phyloP scores from a whole-genome alignment of 345 rosid species.

The Microcos paniculata region DNA sequence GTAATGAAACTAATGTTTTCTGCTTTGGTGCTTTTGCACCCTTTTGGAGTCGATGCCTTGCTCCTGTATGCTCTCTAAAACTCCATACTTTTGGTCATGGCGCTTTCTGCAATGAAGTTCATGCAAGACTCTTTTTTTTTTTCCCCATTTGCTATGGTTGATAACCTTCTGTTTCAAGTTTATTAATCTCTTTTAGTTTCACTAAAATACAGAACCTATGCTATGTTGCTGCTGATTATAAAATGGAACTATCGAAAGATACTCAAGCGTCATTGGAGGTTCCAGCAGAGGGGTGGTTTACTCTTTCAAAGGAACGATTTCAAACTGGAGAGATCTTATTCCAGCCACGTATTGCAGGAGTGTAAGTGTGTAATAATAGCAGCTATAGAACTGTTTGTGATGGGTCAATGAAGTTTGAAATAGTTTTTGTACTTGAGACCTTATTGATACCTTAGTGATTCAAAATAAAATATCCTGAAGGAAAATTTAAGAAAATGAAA shows the following conservation, averaged over 20 bases:
- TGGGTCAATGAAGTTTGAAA: neutral
- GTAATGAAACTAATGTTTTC: no score
- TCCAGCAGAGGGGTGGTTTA: conserved; percentile 71
- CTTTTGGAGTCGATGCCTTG: neutral
- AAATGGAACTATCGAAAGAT: conserved; percentile 59
- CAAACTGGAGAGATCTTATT: conserved; percentile 92
- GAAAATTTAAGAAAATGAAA: neutral
- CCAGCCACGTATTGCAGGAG: conserved; percentile 81
- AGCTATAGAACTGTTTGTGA: neutral
- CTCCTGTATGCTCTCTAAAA: neutral
- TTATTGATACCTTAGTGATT: neutral
- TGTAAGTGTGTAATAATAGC: conserved; percentile 51
- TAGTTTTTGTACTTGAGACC: neutral
- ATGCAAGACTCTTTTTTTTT: neutral
- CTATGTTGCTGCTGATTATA: conserved; percentile 85
- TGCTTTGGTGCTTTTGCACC: neutral
- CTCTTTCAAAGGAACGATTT: conserved; percentile 83
- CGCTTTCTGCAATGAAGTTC: conserved; percentile 8
- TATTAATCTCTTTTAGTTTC: conserved; percentile 21
- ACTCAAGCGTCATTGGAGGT: conserved; percentile 65
- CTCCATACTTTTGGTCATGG: conserved; percentile 1
- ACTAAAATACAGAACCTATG: conserved; percentile 63
- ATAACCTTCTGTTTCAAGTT: conserved; percentile 6
- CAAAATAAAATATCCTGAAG: neutral
- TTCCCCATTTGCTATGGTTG: neutral